These are phyloP conservation scores for Cladosporium sp. DNA, from an alignment of 2,329 filamentous ascomycete genomes.

Conservation along the genomic window DNA sequence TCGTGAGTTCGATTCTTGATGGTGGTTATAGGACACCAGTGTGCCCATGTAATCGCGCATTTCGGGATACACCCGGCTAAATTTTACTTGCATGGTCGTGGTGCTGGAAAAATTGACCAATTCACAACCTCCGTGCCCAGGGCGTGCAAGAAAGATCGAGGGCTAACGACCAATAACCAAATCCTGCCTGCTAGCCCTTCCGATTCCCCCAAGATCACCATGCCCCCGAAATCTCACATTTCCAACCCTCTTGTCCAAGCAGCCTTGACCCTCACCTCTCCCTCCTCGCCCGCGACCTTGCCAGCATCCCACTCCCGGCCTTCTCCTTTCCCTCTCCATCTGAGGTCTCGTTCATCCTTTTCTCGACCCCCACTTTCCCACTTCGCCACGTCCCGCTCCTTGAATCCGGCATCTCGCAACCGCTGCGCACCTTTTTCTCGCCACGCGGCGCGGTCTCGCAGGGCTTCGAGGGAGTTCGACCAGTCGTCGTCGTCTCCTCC, in stretches of 20 bases:
- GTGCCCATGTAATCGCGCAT: too few relatives aligned
- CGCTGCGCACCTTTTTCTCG: conserved; percentile 73
- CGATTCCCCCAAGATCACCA: background rate
- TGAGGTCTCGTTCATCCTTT: conserved; percentile 53
- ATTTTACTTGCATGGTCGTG: too few relatives aligned
- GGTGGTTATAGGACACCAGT: too few relatives aligned
- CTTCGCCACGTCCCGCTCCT: conserved; percentile 69
- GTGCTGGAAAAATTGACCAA: too few relatives aligned
- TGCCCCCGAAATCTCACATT: background rate
- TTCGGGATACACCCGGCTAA: too few relatives aligned
- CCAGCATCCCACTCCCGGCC: conserved; percentile 67
- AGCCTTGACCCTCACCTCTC: conserved; percentile 52
- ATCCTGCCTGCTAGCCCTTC: background rate
- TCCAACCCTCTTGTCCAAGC: conserved; percentile 44
- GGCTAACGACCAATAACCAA: background rate
- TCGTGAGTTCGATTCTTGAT: too few relatives aligned
- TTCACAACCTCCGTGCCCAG: too few relatives aligned
- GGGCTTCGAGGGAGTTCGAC: conserved; percentile 75
- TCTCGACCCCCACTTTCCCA: conserved; percentile 67
- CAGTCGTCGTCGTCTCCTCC: conserved; percentile 59
- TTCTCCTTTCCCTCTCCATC: conserved; percentile 48
- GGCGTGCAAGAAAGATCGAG: background rate
- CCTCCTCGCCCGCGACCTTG: conserved; percentile 59
- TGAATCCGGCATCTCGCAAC: conserved; percentile 75
- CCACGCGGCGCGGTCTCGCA: conserved; percentile 78